Percentiles rank a stretch among this genome's conserved stretches.
Evolutionary conservation across 2,329 filamentous ascomycete species (phyloP).

Genomic region (Talaromyces piceae): DNA sequence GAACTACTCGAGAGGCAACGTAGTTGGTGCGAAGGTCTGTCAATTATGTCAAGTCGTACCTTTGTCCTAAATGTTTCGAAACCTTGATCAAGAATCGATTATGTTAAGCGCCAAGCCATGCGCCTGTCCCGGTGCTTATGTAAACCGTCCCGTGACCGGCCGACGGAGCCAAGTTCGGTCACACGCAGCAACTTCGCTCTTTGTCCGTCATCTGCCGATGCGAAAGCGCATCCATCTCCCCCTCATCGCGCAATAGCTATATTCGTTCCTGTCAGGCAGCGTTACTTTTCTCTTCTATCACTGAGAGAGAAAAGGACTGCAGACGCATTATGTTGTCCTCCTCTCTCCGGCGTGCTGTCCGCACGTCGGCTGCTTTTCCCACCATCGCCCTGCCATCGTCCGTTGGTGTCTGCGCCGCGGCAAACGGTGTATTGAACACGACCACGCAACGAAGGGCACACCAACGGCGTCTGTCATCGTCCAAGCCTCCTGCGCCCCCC

Average conservation of each 20-base stretch:
- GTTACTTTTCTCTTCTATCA: constrained; percentile 9
- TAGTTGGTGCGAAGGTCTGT: too few relatives aligned
- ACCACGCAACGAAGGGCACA: constrained; percentile 19
- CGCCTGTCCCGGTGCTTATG: constrained; percentile 4
- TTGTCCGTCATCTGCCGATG: constrained; percentile 2
- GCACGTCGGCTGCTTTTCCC: constrained; percentile 21
- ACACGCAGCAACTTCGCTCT: constrained; percentile 9
- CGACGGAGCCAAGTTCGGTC: constrained; percentile 8
- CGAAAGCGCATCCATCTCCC: neutral
- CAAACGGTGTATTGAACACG: constrained; percentile 7
- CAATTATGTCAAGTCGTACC: neutral
- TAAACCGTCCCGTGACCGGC: constrained; percentile 15
- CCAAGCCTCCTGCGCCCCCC: constrained; percentile 39
- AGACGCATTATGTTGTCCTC: constrained; percentile 36
- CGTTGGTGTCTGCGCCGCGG: constrained; percentile 19
- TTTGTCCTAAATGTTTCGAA: too few relatives aligned
- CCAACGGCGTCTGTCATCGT: constrained; percentile 43
- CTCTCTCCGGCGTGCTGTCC: constrained; percentile 39
- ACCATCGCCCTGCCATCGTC: constrained; percentile 25
- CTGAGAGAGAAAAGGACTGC: neutral
- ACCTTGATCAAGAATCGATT: too few relatives aligned
- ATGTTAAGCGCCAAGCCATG: neutral
- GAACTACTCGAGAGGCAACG: neutral
- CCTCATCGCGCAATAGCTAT: neutral
- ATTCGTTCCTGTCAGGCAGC: neutral